Evolutionary conservation across 1,284 basidiomycete genomes (phyloP), one percentile per base, ranked within the genome.

Genomic region (Paramarasmius palmivorus): DNA sequence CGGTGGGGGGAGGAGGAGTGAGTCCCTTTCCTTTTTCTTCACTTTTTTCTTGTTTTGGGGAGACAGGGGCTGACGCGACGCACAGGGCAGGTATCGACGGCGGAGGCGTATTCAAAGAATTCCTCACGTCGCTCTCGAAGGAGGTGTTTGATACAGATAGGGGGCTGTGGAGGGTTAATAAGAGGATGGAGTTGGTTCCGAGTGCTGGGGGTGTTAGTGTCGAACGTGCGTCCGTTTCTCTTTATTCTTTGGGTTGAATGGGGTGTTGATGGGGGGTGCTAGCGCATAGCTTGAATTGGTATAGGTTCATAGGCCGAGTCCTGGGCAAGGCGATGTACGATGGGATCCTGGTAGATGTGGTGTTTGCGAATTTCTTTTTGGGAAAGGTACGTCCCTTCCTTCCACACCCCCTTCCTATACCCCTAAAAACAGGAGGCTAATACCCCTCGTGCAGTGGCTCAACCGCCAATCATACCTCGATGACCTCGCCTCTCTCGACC

Each of bases 81-180:
- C 32, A 53, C 57, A 90, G 91, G 65, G 88, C 88, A 26, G 93
- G 94, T 0, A 95, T 96, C 32, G 95, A 99, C 63, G 96, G 96
- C 1, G 95, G 97, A 2, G 96, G 97, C 0, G 85, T 99, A 7
- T 98, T 98, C 77, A 99, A 99, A 68, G 97, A 98, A 70, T 97
- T 99, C 65, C 83, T 99, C 63, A 98, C 95, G 1, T 90, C 88
- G 12, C 70, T 98, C 19, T 89, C 86, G 51, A 94, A 92, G 64
- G 95, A 98, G 68, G 95, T 92, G 0, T 98, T 99, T 60, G 94
- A 99, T 64, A 91, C 91, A 0, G 86, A 98, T 65, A 85, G 94
- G 15, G 97, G 97, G 2, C 73, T 99, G 12, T 99, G 96, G 96
- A 75, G 95, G 39, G 86, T 84, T 25, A 99, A 90, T 50, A 83